Evolutionary conservation across 75 land plant genomes (phyloP).

Genomic region (Sequoia sempervirens): DNA sequence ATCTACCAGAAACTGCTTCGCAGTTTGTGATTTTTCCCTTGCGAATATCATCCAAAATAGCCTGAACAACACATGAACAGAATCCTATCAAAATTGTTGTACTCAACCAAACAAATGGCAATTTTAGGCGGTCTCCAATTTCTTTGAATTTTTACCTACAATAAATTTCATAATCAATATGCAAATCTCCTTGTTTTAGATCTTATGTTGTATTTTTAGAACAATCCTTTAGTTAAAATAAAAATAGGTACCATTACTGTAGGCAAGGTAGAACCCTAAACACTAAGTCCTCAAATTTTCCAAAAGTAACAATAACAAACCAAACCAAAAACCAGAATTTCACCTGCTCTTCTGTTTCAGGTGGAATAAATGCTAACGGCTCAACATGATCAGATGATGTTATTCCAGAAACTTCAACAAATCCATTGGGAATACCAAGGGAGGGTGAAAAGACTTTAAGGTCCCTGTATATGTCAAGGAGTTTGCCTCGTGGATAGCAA

Average conservation of each 20-base stretch:
- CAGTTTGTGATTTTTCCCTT: slow-evolving; percentile 72
- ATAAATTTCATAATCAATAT: background rate
- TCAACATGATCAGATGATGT: slow-evolving; percentile 42
- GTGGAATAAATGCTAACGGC: slow-evolving; percentile 83
- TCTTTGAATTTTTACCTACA: background rate
- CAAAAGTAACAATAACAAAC: background rate
- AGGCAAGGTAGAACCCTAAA: background rate
- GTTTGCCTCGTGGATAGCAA: slow-evolving; percentile 90
- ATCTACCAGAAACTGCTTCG: slow-evolving; percentile 44
- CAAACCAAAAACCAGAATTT: background rate
- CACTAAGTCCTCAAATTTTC: background rate
- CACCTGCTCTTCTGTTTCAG: slow-evolving; percentile 92
- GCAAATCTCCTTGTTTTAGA: background rate
- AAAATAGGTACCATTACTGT: background rate
- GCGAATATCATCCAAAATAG: slow-evolving; percentile 54
- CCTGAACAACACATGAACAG: slow-evolving; percentile 26
- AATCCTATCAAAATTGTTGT: slow-evolving; percentile 4
- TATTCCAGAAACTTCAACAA: slow-evolving; percentile 49
- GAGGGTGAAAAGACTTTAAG: slow-evolving; percentile 17
- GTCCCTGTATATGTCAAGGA: slow-evolving; percentile 82
- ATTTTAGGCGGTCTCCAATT: background rate
- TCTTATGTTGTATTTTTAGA: background rate
- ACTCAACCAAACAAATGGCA: background rate
- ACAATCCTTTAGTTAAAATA: background rate
- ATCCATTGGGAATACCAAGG: slow-evolving; percentile 36